These are phyloP conservation scores for Madurella mycetomatis DNA, from an alignment of 2,329 filamentous ascomycete species.

Conservation along the genomic window DNA sequence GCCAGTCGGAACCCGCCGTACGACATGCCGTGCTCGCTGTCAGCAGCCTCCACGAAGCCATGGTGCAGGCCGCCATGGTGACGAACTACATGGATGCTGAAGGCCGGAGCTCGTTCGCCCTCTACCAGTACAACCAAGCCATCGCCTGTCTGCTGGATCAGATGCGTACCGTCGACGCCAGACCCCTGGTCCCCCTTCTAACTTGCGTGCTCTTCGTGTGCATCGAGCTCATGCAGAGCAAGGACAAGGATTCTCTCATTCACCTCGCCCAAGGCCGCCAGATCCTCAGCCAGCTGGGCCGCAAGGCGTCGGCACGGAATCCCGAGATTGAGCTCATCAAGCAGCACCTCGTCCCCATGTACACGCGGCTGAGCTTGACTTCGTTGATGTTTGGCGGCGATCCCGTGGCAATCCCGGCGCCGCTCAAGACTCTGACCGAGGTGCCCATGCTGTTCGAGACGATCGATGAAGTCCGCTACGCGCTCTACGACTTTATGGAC, in stretches of 20 bases:
- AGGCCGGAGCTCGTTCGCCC: constrained; percentile 31
- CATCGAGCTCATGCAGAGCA: constrained; percentile 50
- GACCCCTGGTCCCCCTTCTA: constrained; percentile 36
- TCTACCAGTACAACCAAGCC: constrained; percentile 47
- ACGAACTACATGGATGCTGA: constrained; percentile 22
- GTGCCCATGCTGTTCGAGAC: constrained; percentile 34
- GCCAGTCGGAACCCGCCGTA: constrained; percentile 42
- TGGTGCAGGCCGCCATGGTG: constrained; percentile 22
- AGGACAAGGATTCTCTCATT: constrained; percentile 42
- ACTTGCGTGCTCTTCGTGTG: constrained; percentile 48
- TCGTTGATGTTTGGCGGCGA: constrained; percentile 38
- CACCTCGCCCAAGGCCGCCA: constrained; percentile 42
- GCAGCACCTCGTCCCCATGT: constrained; percentile 41
- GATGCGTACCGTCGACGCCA: constrained; percentile 32
- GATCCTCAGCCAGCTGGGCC: constrained; percentile 35
- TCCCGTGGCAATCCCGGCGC: constrained; percentile 34
- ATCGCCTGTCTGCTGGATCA: constrained; percentile 38
- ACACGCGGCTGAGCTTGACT: constrained; percentile 39
- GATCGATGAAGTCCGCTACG: constrained; percentile 29
- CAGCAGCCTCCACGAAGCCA: constrained; percentile 42
- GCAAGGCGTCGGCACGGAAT: constrained; percentile 24
- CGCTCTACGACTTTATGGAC: constrained; percentile 39
- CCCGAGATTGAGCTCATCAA: constrained; percentile 37
- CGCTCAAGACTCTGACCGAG: constrained; percentile 31
- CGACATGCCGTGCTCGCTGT: constrained; percentile 48